Evolutionary conservation across 2,329 filamentous ascomycete genomes (phyloP).

Genomic region (Hymenoscyphus albidus): DNA sequence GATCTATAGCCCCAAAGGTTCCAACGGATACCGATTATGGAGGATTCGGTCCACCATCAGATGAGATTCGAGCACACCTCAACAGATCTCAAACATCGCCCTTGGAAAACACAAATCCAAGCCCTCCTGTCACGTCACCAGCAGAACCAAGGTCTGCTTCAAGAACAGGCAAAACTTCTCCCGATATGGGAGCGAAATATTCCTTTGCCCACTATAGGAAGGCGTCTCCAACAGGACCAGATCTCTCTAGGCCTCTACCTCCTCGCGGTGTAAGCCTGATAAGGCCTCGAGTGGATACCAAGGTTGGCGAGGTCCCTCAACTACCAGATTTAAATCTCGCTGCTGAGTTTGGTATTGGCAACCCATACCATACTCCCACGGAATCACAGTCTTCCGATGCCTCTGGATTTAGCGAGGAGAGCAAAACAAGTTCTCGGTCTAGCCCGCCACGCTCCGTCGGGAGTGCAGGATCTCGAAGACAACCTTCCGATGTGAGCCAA

Average conservation of each 20-base stretch:
- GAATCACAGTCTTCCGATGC: slow-evolving; percentile 63
- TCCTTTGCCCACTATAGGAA: slow-evolving; percentile 18
- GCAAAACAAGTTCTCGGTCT: slow-evolving; percentile 59
- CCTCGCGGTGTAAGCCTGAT: slow-evolving; percentile 33
- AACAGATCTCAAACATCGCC: slow-evolving; percentile 35
- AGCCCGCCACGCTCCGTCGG: slow-evolving; percentile 48
- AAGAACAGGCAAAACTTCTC: slow-evolving; percentile 14
- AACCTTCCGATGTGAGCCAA: slow-evolving; percentile 37
- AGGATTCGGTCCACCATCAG: slow-evolving; percentile 49
- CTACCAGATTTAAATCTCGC: slow-evolving; percentile 48
- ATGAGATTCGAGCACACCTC: slow-evolving; percentile 38
- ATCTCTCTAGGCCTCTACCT: slow-evolving; percentile 29
- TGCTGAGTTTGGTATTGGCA: slow-evolving; percentile 56
- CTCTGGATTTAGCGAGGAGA: slow-evolving; percentile 56
- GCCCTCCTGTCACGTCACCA: slow-evolving; percentile 22
- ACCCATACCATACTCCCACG: slow-evolving; percentile 61
- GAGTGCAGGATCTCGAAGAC: slow-evolving; percentile 34
- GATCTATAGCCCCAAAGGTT: slow-evolving; percentile 15
- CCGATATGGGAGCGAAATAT: neutral
- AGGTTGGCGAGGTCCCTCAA: slow-evolving; percentile 25
- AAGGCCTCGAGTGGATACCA: slow-evolving; percentile 22
- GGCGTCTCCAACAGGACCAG: slow-evolving; percentile 30
- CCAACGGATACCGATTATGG: slow-evolving; percentile 52
- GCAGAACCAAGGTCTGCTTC: slow-evolving; percentile 20
- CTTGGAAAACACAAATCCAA: slow-evolving; percentile 21